Evolutionary conservation across 139 green algal species (phyloP).

Genomic region (Parachlorella kessleri): DNA sequence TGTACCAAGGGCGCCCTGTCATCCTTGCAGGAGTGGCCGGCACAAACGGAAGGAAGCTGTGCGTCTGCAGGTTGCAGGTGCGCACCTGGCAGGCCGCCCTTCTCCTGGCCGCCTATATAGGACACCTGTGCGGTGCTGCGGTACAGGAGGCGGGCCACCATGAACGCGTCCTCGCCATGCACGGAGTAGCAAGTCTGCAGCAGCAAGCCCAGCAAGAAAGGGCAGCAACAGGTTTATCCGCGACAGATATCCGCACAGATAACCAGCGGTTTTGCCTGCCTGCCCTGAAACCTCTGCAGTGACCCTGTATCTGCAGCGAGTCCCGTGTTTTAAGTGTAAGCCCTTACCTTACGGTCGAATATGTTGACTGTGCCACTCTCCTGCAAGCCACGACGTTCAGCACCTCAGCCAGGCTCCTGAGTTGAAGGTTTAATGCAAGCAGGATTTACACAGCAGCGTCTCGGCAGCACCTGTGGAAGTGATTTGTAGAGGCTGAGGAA

Average conservation of each 20-base stretch:
- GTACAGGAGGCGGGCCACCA: slow-evolving; percentile 83
- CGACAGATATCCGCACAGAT: too few species aligned
- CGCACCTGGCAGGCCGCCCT: slow-evolving; percentile 19
- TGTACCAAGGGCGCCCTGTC: too few species aligned
- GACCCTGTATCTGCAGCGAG: too few species aligned
- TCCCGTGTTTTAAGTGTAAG: too few species aligned
- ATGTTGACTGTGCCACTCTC: slow-evolving; percentile 11
- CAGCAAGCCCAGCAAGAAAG: too few species aligned
- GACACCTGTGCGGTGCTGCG: slow-evolving; percentile 74
- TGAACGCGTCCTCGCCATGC: slow-evolving; percentile 79
- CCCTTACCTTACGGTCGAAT: slow-evolving; percentile 24
- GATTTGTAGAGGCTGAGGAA: background rate
- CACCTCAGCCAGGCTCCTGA: too few species aligned
- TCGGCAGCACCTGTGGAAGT: background rate
- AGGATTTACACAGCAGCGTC: too few species aligned
- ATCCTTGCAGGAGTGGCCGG: slow-evolving; percentile 16
- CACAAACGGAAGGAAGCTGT: background rate
- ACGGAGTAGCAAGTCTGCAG: slow-evolving; percentile 70
- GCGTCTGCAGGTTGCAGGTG: background rate
- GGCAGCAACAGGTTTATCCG: too few species aligned
- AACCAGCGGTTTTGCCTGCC: too few species aligned
- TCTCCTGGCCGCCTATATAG: slow-evolving; percentile 38
- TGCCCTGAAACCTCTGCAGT: too few species aligned
- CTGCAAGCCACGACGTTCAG: too few species aligned
- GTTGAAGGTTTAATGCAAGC: too few species aligned